These are phyloP conservation scores for Phytophthora pini DNA, from an alignment of 352 stramenopile genomes.

Conservation along the genomic window DNA sequence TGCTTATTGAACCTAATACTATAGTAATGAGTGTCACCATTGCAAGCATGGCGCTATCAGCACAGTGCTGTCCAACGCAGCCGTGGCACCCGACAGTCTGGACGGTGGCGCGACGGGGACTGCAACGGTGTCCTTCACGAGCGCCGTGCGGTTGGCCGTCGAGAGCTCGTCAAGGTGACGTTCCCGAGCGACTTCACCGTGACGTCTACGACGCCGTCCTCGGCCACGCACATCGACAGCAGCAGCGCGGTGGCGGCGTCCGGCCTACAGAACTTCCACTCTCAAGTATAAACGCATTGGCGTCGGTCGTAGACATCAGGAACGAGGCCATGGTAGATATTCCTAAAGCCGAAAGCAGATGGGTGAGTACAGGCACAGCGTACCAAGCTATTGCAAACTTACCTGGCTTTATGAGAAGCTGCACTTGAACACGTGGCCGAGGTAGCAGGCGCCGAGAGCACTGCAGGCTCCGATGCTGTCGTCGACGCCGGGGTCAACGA, in stretches of 20 bases:
- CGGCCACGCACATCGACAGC: slow-evolving; percentile 33
- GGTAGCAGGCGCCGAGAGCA: too few species aligned
- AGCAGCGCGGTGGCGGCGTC: slow-evolving; percentile 32
- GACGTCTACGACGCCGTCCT: slow-evolving; percentile 26
- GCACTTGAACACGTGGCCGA: too few species aligned
- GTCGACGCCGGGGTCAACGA: too few species aligned
- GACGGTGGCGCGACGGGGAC: slow-evolving; percentile 36
- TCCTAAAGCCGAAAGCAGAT: too few species aligned
- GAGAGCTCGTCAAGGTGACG: slow-evolving; percentile 43
- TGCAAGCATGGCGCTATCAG: background rate
- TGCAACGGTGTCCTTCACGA: slow-evolving; percentile 48
- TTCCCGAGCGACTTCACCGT: slow-evolving; percentile 50
- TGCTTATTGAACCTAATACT: slow-evolving; percentile 15
- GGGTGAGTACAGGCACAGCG: too few species aligned
- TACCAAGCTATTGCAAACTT: too few species aligned
- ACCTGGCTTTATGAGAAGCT: too few species aligned
- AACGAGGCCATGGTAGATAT: too few species aligned
- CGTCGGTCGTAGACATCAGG: too few species aligned
- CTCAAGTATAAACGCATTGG: too few species aligned
- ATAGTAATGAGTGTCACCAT: slow-evolving; percentile 22
- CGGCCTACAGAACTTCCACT: background rate
- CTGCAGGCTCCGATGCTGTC: too few species aligned
- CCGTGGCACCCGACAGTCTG: slow-evolving; percentile 35
- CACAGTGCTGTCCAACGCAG: slow-evolving; percentile 15
- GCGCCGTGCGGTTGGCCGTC: slow-evolving; percentile 37